A percentile compares a stretch with the other conserved stretches of the same genome.
Evolutionary conservation across 495 filamentous ascomycete genomes (phyloP).

Genomic region (Echria macrotheca): DNA sequence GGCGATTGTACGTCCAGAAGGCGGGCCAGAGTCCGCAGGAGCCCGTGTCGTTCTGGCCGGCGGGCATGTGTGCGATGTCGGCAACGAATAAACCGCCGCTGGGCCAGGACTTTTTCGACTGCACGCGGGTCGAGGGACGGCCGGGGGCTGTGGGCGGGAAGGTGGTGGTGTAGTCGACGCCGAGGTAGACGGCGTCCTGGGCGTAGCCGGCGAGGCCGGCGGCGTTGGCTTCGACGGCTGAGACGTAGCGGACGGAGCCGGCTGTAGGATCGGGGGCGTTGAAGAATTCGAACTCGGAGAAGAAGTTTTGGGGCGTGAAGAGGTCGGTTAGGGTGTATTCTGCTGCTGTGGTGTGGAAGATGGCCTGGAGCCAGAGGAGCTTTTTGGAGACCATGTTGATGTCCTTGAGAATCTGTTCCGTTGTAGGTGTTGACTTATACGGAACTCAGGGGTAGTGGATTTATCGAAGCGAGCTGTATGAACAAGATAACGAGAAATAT

Average conservation of each 20-base stretch:
- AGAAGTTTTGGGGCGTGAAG: constrained; percentile 51
- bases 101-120: constrained; percentile 62
- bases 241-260: constrained; percentile 64
- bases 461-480: no score
- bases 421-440: no score
- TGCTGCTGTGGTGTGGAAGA: neutral
- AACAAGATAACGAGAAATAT: no score
- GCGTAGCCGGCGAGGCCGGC: constrained; percentile 53
- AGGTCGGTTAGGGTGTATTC: constrained; percentile 40
- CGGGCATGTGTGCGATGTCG: constrained; percentile 74
- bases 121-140: constrained; percentile 64
- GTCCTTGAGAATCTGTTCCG: no score
- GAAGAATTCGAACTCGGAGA: constrained; percentile 52
- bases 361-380: neutral
- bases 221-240: constrained; percentile 48
- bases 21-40: constrained; percentile 59
- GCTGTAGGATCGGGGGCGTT: constrained; percentile 56
- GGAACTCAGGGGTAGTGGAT: no score
- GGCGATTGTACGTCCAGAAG: constrained; percentile 65
- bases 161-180: constrained; percentile 45
- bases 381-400: neutral
- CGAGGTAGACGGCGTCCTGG: constrained; percentile 46
- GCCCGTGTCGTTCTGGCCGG: constrained; percentile 26
- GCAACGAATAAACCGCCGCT: constrained; percentile 65
- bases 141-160: constrained; percentile 45